Conservation (phyloP, 1,284 basidiomycete species). For the Mycosarcoma maydis region DNA sequence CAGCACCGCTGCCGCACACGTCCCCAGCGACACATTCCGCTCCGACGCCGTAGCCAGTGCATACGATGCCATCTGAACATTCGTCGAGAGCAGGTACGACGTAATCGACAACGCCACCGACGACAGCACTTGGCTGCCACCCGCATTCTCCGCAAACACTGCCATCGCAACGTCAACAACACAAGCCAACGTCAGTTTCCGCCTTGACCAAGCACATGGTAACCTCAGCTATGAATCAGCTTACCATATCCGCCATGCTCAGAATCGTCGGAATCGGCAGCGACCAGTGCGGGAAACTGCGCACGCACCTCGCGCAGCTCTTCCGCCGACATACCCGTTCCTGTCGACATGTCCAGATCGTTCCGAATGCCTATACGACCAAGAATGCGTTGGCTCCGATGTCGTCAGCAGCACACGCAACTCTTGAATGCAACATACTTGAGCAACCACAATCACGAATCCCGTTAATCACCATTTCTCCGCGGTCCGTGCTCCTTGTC, state of each 20-base stretch:
- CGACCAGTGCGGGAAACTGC: conserved; percentile 20
- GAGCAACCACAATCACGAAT: no score
- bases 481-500: neutral
- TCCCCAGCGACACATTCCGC: conserved; percentile 71
- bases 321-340: neutral
- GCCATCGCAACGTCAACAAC: no score
- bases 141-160: conserved; percentile 81
- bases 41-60: conserved; percentile 73
- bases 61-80: conserved; percentile 77
- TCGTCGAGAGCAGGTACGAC: conserved; percentile 77
- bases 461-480: no score
- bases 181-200: no score
- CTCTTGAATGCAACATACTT: no score
- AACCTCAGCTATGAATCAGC: no score
- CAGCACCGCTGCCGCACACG: conserved; percentile 72
- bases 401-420: no score
- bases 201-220: no score
- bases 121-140: conserved; percentile 74
- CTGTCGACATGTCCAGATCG: conserved; percentile 7
- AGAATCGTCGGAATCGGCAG: no score
- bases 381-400: no score
- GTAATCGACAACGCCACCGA: conserved; percentile 73
- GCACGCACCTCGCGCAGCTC: conserved; percentile 10
- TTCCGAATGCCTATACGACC: no score
- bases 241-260: no score